Evolutionary conservation across 2,329 filamentous ascomycete genomes (phyloP).

Genomic region (Beauveria sp.): DNA sequence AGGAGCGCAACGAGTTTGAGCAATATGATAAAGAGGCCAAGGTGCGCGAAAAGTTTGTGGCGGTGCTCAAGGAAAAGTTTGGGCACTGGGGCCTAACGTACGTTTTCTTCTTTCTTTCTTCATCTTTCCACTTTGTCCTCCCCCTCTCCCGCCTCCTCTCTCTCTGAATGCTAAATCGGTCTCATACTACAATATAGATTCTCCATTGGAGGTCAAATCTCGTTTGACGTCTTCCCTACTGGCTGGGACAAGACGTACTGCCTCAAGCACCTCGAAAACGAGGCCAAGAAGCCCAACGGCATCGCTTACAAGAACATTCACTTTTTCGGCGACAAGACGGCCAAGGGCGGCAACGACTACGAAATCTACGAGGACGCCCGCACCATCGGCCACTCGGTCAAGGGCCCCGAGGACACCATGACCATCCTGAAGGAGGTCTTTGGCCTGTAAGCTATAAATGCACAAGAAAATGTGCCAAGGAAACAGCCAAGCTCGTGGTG

Average conservation of each 20-base stretch:
- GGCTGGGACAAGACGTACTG: slow-evolving; percentile 99
- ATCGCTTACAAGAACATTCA: slow-evolving; percentile 81
- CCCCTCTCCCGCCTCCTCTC: neutral
- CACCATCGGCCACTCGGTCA: slow-evolving; percentile 80
- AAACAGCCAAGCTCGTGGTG: neutral
- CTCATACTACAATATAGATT: slow-evolving; percentile 33
- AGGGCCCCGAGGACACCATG: slow-evolving; percentile 74
- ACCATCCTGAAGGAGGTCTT: slow-evolving; percentile 76
- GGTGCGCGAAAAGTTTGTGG: slow-evolving; percentile 70
- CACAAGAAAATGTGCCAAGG: neutral
- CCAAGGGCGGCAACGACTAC: slow-evolving; percentile 85
- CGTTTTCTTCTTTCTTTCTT: slow-evolving; percentile 27
- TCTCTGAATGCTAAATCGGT: neutral
- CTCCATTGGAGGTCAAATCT: slow-evolving; percentile 95
- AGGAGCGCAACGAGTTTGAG: slow-evolving; percentile 79
- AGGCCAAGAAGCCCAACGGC: slow-evolving; percentile 61
- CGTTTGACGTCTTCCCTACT: slow-evolving; percentile 92
- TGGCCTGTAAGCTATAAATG: slow-evolving; percentile 39
- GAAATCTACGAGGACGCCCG: slow-evolving; percentile 82
- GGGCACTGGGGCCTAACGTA: slow-evolving; percentile 77
- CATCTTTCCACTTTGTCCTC: neutral
- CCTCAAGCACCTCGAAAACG: slow-evolving; percentile 75
- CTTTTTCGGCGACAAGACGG: slow-evolving; percentile 98
- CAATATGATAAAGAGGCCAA: slow-evolving; percentile 71
- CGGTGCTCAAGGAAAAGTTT: slow-evolving; percentile 71